Percentiles rank a stretch among this genome's conserved stretches.
Evolutionary conservation across 2,329 filamentous ascomycete genomes (phyloP).

Genomic region (Fusarium dlaminii): DNA sequence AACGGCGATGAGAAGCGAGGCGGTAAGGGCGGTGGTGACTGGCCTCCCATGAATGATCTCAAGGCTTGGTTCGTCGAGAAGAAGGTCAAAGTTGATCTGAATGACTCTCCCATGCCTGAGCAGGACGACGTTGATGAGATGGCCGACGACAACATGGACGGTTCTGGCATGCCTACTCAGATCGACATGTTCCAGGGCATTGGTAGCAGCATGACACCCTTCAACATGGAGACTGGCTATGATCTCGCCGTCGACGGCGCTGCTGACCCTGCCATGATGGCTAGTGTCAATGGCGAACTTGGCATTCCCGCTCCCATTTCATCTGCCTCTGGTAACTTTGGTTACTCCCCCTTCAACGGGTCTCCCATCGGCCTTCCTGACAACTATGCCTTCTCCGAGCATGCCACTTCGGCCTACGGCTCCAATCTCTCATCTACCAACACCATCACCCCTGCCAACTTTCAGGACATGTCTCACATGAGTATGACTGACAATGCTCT

Average conservation of each 20-base stretch:
- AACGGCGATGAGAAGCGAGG: constrained; percentile 60
- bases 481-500: constrained; percentile 30
- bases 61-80: constrained; percentile 68
- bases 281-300: constrained; percentile 30
- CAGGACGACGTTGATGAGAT: constrained; percentile 45
- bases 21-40: constrained; percentile 51
- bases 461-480: constrained; percentile 40
- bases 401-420: constrained; percentile 38
- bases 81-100: constrained; percentile 54
- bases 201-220: constrained; percentile 34
- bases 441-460: constrained; percentile 42
- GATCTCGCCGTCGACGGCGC: constrained; percentile 35
- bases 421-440: constrained; percentile 43
- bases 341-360: constrained; percentile 36
- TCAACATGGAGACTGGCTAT: constrained; percentile 35
- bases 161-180: constrained; percentile 16
- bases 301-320: constrained; percentile 39
- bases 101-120: constrained; percentile 48
- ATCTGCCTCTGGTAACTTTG: constrained; percentile 38
- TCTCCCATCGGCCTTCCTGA: constrained; percentile 37
- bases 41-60: constrained; percentile 42
- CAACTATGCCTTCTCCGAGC: constrained; percentile 42
- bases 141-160: constrained; percentile 34
- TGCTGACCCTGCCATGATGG: constrained; percentile 27
- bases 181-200: constrained; percentile 40